Evolutionary conservation across 495 filamentous ascomycete species (phyloP).

Genomic region (Xylaria castorea): DNA sequence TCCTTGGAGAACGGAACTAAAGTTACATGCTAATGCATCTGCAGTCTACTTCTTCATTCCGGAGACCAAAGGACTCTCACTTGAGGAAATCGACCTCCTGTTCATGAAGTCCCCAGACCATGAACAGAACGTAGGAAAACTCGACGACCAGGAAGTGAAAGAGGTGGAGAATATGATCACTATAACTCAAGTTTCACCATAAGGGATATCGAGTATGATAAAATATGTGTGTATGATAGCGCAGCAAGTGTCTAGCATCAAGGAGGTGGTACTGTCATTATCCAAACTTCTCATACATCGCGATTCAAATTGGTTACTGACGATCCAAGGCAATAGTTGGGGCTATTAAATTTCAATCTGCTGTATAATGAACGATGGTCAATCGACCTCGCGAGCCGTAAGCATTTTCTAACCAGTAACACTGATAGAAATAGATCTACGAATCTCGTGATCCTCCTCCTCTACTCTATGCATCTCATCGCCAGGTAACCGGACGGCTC

Average conservation of each 20-base stretch:
- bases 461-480: slow-evolving; percentile 57
- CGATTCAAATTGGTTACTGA: background rate
- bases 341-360: background rate
- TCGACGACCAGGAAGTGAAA: background rate
- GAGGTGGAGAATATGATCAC: background rate
- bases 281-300: background rate
- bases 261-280: background rate
- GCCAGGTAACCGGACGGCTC: slow-evolving; percentile 74
- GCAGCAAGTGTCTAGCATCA: background rate
- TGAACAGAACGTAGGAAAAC: background rate
- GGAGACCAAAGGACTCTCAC: background rate
- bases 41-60: background rate
- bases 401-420: slow-evolving; percentile 14
- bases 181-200: background rate
- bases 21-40: background rate
- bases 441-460: slow-evolving; percentile 50
- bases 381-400: background rate
- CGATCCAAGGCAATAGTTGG: background rate
- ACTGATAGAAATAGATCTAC: slow-evolving; percentile 46
- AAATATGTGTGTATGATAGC: background rate
- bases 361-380: background rate
- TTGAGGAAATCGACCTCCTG: background rate
- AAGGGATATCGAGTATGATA: background rate
- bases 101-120: background rate
- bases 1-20: background rate